Conservation (phyloP, 805 yeast species). For the Nakazawaea ernobii region DNA sequence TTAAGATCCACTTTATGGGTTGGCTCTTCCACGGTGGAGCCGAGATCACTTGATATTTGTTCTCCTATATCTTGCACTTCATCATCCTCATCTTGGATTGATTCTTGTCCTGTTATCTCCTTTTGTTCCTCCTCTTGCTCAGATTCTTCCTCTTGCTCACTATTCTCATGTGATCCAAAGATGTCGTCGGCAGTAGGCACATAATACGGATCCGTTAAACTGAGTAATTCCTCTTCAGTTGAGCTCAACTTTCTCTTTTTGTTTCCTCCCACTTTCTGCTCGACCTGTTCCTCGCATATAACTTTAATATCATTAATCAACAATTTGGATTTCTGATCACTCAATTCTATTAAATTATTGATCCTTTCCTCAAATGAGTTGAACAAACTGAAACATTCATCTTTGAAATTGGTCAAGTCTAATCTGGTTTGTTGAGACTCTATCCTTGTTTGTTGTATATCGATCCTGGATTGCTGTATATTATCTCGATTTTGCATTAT, state of each 20-base stretch:
- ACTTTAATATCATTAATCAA: slow-evolving; percentile 3
- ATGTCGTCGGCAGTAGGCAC: slow-evolving; percentile 3
- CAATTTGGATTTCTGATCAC: neutral
- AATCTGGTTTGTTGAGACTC: slow-evolving; percentile 8
- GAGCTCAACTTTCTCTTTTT: slow-evolving; percentile 2
- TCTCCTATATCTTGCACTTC: neutral
- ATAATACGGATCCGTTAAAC: slow-evolving; percentile 9
- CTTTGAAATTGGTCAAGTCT: slow-evolving; percentile 3
- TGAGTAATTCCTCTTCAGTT: slow-evolving; percentile 10
- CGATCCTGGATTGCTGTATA: slow-evolving; percentile 7
- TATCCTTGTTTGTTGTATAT: slow-evolving; percentile 7
- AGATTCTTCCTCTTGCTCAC: neutral
- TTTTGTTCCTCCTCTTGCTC: neutral
- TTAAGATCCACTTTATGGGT: neutral
- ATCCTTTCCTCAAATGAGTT: neutral
- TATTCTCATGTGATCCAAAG: slow-evolving; percentile 2
- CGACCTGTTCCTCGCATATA: slow-evolving; percentile 4
- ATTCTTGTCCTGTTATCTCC: neutral
- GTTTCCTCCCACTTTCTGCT: neutral
- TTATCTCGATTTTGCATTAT: slow-evolving; percentile 2
- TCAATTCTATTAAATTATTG: neutral
- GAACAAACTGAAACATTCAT: slow-evolving; percentile 1
- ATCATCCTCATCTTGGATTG: neutral
- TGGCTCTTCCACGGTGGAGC: no score
- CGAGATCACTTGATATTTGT: neutral